Evolutionary conservation across 306 rosid species (phyloP).

Genomic region (Vigna mungo): DNA sequence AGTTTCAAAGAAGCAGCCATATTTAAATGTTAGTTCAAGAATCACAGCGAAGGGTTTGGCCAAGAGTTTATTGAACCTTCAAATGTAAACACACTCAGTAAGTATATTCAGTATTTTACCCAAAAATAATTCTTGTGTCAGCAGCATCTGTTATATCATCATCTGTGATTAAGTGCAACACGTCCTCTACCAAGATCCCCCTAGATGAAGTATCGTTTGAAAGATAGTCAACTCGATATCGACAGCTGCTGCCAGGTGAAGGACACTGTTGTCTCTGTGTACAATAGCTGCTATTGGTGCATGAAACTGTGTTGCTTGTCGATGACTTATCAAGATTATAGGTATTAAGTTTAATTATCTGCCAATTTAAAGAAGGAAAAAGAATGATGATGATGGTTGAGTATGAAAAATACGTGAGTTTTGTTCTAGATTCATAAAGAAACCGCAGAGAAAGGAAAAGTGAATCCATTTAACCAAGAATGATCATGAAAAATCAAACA

Average conservation of each 20-base stretch:
- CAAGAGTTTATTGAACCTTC: neutral
- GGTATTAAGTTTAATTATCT: conserved; percentile 56
- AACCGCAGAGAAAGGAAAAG: conserved; percentile 8
- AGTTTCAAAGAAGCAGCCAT: conserved; percentile 13
- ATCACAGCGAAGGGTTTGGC: neutral
- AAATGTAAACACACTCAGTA: neutral
- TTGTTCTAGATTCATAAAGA: conserved; percentile 6
- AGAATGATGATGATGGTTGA: neutral
- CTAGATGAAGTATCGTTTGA: conserved; percentile 66
- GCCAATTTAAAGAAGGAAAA: conserved; percentile 27
- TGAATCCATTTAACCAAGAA: conserved; percentile 18
- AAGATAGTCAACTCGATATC: conserved; percentile 59
- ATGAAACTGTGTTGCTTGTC: conserved; percentile 63
- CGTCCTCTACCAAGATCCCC: conserved; percentile 82
- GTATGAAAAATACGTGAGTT: neutral
- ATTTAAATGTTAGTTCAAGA: neutral
- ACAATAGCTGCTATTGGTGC: conserved; percentile 69
- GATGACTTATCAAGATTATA: conserved; percentile 68
- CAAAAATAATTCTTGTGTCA: conserved; percentile 66
- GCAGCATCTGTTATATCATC: conserved; percentile 51
- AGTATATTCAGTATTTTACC: conserved; percentile 53
- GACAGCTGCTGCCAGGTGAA: conserved; percentile 58
- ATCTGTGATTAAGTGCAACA: conserved; percentile 71
- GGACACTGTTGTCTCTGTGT: conserved; percentile 49
- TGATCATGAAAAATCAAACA: neutral